phyloP scores from a whole-genome alignment of 768 basidiomycete genomes.

The Collybiopsis luxurians region DNA sequence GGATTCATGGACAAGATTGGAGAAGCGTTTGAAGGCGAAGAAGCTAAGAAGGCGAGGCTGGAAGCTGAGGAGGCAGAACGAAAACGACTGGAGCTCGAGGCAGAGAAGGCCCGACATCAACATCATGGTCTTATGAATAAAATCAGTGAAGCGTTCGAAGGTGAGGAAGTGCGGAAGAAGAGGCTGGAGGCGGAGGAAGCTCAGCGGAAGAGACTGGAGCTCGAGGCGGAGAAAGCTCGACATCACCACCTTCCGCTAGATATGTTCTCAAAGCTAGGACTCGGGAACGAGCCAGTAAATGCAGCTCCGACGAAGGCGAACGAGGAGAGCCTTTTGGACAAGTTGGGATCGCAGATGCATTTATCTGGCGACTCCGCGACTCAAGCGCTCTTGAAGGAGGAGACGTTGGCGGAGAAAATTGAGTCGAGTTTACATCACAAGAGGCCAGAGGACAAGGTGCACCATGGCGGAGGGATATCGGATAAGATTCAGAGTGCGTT shows the following conservation, averaged over 20 bases:
- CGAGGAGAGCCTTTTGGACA: neutral
- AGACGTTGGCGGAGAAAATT: neutral
- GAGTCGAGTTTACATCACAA: neutral
- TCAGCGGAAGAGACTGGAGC: conserved; percentile 11
- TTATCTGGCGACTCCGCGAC: neutral
- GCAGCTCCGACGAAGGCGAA: neutral
- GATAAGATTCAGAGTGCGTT: conserved; percentile 18
- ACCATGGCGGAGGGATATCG: conserved; percentile 8
- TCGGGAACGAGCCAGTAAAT: neutral
- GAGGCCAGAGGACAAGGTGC: neutral
- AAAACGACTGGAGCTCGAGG: conserved; percentile 7
- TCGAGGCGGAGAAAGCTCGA: neutral
- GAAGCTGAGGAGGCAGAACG: conserved; percentile 12
- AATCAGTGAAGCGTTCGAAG: neutral
- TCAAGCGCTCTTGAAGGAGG: neutral
- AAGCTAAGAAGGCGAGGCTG: neutral
- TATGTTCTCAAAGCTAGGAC: neutral
- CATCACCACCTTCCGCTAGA: neutral
- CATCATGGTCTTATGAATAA: conserved; percentile 12
- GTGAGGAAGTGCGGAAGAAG: neutral
- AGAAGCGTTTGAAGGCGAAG: neutral
- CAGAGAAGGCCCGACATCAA: neutral
- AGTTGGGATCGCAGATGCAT: neutral
- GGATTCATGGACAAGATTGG: conserved; percentile 13
- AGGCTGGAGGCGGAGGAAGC: conserved; percentile 6